Evolutionary conservation across 2,329 filamentous ascomycete species (phyloP).

Genomic region (Talaromyces sp.): DNA sequence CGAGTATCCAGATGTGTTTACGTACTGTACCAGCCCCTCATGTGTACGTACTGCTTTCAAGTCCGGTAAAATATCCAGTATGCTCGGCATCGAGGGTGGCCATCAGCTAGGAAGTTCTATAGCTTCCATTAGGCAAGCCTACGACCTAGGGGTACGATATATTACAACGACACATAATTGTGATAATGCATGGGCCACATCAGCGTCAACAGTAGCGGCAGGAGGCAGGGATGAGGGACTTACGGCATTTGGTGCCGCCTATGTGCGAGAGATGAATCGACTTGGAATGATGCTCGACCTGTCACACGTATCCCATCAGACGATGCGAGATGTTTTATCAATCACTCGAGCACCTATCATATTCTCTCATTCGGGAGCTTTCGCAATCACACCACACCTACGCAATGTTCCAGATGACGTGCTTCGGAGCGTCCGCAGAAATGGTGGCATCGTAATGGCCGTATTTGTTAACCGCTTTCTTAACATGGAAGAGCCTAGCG

Average conservation of each 20-base stretch:
- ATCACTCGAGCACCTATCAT: not conserved
- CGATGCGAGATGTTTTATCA: not conserved
- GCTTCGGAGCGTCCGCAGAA: conserved; percentile 32
- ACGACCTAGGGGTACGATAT: not conserved
- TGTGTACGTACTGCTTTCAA: not conserved
- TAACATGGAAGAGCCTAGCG: conserved; percentile 26
- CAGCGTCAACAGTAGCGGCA: conserved; percentile 16
- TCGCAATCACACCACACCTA: conserved; percentile 27
- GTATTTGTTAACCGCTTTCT: conserved; percentile 19
- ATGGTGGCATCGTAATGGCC: conserved; percentile 42
- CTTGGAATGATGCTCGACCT: conserved; percentile 30
- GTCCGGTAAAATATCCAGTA: not conserved
- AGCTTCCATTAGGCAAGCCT: not conserved
- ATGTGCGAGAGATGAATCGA: conserved; percentile 29
- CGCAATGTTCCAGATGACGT: conserved; percentile 45
- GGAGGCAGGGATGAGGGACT: not conserved
- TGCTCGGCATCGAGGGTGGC: not conserved
- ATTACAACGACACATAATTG: conserved; percentile 11
- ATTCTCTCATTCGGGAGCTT: conserved; percentile 20
- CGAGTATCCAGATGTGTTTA: not conserved
- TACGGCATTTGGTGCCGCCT: conserved; percentile 25
- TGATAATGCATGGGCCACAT: conserved; percentile 27
- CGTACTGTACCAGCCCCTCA: not conserved
- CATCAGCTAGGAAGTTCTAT: not conserved
- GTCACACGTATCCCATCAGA: conserved; percentile 24